These are phyloP conservation scores for Colletotrichum sublineola DNA, from an alignment of 2,329 filamentous ascomycete species.

Conservation along the genomic window DNA sequence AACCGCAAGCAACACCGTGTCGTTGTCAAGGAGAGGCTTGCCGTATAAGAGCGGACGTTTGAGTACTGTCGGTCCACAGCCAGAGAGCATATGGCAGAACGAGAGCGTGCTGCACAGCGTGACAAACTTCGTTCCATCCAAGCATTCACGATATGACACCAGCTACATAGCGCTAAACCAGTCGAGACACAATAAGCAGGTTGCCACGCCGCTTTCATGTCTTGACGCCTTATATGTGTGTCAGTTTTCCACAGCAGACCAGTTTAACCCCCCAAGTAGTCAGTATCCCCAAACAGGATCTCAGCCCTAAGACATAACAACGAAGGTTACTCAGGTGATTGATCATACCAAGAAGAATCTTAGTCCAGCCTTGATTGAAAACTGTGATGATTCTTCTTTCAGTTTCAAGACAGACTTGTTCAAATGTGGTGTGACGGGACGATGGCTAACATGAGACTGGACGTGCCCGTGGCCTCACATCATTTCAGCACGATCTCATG, in stretches of 20 bases:
- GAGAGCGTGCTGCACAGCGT: not conserved
- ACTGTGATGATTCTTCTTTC: not conserved
- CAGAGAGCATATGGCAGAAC: not conserved
- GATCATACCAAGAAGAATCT: not conserved
- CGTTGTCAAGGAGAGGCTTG: not conserved
- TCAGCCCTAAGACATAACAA: not conserved
- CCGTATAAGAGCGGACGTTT: not conserved
- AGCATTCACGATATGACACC: not conserved
- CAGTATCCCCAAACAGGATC: not conserved
- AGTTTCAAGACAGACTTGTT: not conserved
- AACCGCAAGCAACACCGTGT: not conserved
- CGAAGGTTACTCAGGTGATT: not conserved
- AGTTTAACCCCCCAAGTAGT: not conserved
- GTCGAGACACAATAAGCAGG: not conserved
- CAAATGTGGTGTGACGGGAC: not conserved
- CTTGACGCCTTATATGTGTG: not conserved
- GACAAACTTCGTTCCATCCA: not conserved
- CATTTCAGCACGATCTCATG: not conserved
- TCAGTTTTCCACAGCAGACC: not conserved
- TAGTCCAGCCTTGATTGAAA: not conserved
- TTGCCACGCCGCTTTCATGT: not conserved
- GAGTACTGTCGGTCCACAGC: not conserved
- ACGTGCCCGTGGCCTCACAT: not conserved
- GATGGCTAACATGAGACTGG: not conserved
- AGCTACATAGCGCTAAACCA: not conserved